Evolutionary conservation across 805 yeast genomes (phyloP).

Genomic region (Tetrapisispora phaffii): DNA sequence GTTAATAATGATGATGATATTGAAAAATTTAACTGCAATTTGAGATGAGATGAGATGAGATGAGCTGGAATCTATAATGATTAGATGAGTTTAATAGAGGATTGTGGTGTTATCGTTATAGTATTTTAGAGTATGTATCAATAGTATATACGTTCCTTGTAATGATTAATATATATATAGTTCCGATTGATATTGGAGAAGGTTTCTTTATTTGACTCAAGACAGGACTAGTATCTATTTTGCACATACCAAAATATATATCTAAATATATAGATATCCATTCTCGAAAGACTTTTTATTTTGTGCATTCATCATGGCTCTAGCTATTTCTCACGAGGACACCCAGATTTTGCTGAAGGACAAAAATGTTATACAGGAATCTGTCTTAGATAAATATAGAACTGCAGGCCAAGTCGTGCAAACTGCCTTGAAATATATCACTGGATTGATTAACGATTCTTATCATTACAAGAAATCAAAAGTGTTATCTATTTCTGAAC

Average conservation of each 20-base stretch:
- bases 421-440: constrained; percentile 61
- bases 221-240: no score
- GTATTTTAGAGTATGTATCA: neutral
- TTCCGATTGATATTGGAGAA: no score
- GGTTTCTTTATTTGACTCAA: no score
- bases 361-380: constrained; percentile 54
- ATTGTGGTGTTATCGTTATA: no score
- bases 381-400: constrained; percentile 71
- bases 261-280: neutral
- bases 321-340: constrained; percentile 67
- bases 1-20: neutral
- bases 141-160: no score
- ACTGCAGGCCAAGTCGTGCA: constrained; percentile 84
- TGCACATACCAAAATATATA: no score
- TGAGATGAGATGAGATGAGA: constrained; percentile 3
- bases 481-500: constrained; percentile 47
- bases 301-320: constrained; percentile 40
- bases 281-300: neutral
- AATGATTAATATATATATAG: no score
- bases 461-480: constrained; percentile 43
- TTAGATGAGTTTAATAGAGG: neutral
- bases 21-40: neutral
- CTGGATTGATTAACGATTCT: constrained; percentile 57
- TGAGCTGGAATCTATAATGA: neutral
- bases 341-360: constrained; percentile 62